Evolutionary conservation across 2,329 filamentous ascomycete genomes (phyloP), one percentile per base, ranked within the genome.

Genomic region (Colletotrichum costaricense): DNA sequence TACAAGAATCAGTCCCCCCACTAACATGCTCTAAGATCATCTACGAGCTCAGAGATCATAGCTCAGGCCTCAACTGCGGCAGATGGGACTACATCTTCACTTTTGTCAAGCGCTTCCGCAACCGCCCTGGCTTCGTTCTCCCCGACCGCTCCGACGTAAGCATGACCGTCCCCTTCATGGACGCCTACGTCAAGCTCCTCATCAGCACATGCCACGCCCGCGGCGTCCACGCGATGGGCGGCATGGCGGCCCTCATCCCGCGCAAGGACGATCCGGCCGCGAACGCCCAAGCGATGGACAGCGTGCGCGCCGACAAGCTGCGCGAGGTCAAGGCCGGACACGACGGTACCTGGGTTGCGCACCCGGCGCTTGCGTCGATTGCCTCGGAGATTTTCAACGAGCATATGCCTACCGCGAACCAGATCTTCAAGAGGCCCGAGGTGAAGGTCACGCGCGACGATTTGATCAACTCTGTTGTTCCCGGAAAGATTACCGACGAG

Each of bases 41-140:
- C 84, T 97, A 97, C 84, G 95, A 97, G 86, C 91, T 97, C 76
- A 92, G 95, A 74, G 95, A 97, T 80, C 95, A 97, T 87, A 94
- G 92, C 81, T 92, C 94, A 5, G 95, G 95, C 60, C 89, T 97
- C 78, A 97, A 97, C 90, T 97, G 95, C 84, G 95, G 95, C 76
- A 92, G 95, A 76, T 97, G 95, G 95, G 95, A 97, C 81, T 97
- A 97, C 87, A 97, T 97, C 85, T 97, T 97, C 88, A 95, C 92
- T 81, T 93, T 95, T 79, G 97, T 97, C 88, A 97, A 97, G 89
- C 95, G 95, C 83, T 97, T 97, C 92, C 93, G 95, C 80, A 90
- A 97, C 78, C 94, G 97, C 86, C 88, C 93, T 76, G 91, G 92
- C 84, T 97, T 97, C 81, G 90, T 97, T 71, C 91, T 97, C 14